A percentile compares a stretch with the other conserved stretches of the same genome.
Evolutionary conservation across 2,329 filamentous ascomycete genomes (phyloP).

Genomic region (Alternaria incomplexa): DNA sequence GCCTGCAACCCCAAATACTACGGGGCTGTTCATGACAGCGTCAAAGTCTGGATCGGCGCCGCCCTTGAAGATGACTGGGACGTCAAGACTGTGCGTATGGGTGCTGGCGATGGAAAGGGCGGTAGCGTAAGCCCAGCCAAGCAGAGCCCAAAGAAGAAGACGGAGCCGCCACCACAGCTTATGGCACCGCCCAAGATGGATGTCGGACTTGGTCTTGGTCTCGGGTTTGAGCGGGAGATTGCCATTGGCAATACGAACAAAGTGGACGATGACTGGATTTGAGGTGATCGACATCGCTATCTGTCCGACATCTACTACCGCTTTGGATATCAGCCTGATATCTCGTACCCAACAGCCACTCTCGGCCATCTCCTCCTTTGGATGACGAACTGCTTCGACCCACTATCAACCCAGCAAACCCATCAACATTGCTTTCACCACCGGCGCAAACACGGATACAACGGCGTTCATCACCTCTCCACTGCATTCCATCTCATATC

Average conservation of each 20-base stretch:
- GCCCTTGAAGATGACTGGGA: slow-evolving; percentile 89
- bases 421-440: background rate
- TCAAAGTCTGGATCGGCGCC: slow-evolving; percentile 89
- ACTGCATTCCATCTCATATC: background rate
- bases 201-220: slow-evolving; percentile 33
- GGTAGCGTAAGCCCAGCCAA: slow-evolving; percentile 40
- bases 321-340: background rate
- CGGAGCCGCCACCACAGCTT: slow-evolving; percentile 45
- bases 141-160: slow-evolving; percentile 52
- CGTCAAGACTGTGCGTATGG: slow-evolving; percentile 78
- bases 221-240: slow-evolving; percentile 42
- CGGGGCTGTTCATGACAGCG: slow-evolving; percentile 83
- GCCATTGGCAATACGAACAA: slow-evolving; percentile 19
- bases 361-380: background rate
- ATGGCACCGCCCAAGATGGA: slow-evolving; percentile 49
- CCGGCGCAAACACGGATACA: background rate
- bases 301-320: background rate
- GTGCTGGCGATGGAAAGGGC: slow-evolving; percentile 53
- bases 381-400: background rate
- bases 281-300: slow-evolving; percentile 5
- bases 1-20: slow-evolving; percentile 99
- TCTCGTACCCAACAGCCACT: background rate
- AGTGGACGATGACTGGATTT: slow-evolving; percentile 44
- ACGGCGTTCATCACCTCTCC: background rate
- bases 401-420: background rate